A percentile compares a stretch with the other conserved stretches of the same genome.
Evolutionary conservation across 1,284 basidiomycete species (phyloP).

Genomic region (Puccinia polysora): DNA sequence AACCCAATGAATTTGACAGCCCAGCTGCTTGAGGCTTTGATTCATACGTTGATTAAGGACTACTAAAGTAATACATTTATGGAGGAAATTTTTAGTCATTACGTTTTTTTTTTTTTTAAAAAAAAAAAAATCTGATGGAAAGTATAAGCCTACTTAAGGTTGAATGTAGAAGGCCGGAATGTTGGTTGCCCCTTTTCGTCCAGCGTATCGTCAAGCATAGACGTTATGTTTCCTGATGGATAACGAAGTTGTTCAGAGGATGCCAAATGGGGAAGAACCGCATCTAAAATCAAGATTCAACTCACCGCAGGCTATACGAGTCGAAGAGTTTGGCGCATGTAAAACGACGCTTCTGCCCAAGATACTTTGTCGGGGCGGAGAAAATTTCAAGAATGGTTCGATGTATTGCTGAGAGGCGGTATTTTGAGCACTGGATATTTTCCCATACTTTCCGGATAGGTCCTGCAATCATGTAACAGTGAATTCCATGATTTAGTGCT

Average conservation of each 20-base stretch:
- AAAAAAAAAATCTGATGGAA: no score
- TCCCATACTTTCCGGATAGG: conserved; percentile 28
- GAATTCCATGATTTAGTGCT: background rate
- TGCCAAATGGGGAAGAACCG: background rate
- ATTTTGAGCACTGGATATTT: conserved; percentile 16
- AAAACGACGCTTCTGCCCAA: conserved; percentile 26
- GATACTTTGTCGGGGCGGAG: conserved; percentile 13
- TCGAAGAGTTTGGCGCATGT: conserved; percentile 17
- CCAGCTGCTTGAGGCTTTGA: no score
- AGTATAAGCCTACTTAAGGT: no score
- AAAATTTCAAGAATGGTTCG: conserved; percentile 19
- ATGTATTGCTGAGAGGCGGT: conserved; percentile 6
- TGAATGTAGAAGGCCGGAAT: conserved; percentile 14
- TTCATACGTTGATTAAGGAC: no score
- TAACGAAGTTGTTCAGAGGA: background rate
- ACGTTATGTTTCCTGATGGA: conserved; percentile 47
- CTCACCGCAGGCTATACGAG: conserved; percentile 34
- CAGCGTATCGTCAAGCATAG: conserved; percentile 47
- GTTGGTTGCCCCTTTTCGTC: conserved; percentile 7
- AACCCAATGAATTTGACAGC: no score
- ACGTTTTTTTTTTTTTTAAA: no score
- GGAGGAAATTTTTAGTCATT: no score
- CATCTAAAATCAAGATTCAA: background rate
- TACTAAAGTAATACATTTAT: no score
- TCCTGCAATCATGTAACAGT: background rate